Conservation (phyloP, 2,329 filamentous ascomycete species). For the Trichoderma arundinaceum region DNA sequence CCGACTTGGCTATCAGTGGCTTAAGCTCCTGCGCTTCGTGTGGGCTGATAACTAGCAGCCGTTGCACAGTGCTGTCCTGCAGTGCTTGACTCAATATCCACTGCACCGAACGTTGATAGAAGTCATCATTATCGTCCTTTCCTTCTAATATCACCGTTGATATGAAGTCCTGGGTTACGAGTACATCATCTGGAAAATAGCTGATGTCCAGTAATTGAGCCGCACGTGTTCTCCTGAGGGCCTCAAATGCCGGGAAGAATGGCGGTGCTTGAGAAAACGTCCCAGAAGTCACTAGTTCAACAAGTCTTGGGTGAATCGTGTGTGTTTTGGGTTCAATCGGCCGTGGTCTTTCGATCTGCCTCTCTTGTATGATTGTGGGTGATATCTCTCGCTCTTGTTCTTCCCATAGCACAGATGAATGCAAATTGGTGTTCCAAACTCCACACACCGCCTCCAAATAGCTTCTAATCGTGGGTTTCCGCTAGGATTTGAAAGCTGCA, state of each 20-base stretch:
- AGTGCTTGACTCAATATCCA: conserved; percentile 37
- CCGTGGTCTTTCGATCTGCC: conserved; percentile 57
- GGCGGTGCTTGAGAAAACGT: not conserved
- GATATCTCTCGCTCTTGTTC: conserved; percentile 73
- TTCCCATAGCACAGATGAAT: conserved; percentile 46
- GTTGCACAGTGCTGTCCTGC: not conserved
- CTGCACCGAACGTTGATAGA: conserved; percentile 37
- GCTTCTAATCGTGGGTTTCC: no score
- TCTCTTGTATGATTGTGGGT: conserved; percentile 67
- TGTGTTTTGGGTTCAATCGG: conserved; percentile 47
- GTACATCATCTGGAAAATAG: conserved; percentile 31
- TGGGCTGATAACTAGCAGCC: conserved; percentile 31
- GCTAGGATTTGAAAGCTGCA: not conserved
- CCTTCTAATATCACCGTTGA: conserved; percentile 4
- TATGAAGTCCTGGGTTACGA: conserved; percentile 30
- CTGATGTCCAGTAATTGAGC: conserved; percentile 27
- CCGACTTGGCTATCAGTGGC: conserved; percentile 33
- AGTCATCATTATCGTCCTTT: conserved; percentile 30
- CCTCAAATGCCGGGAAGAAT: conserved; percentile 34
- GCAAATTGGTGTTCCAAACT: not conserved
- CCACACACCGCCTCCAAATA: conserved; percentile 5
- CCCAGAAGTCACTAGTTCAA: conserved; percentile 1
- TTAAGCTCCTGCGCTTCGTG: conserved; percentile 62
- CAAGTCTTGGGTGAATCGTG: not conserved
- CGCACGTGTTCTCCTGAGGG: conserved; percentile 34